Base-by-base conservation (phyloP, 2,329 filamentous ascomycete species). In the Rosellinia necatrix region DNA sequence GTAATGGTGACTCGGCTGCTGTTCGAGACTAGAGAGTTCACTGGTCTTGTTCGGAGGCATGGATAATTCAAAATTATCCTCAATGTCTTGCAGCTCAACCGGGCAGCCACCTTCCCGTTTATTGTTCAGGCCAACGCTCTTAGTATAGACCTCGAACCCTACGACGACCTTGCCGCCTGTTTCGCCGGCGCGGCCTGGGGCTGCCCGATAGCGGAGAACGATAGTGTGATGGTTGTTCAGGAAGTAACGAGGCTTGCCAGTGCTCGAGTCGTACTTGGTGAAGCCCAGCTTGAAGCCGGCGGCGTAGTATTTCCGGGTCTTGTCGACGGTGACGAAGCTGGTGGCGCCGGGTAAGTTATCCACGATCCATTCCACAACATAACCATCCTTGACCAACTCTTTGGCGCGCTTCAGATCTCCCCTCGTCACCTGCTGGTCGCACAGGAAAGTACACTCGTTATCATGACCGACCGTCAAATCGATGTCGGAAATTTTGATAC, bases 321-420 rank as follows among this genome's bases (percentile, higher is more conserved):
- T 91, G 72, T 96, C 91, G 30, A 90, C 88, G 0, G 90, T 93
- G 24, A 94, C 88, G 68, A 96, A 96, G 71, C 88, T 92, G 7
- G 91, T 96, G 30, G 91, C 91, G 6, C 91, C 91, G 1, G 92
- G 91, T 8, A 96, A 79, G 67, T 96, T 96, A 72, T 96, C 91
- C 61, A 94, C 89, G 64, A 96, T 96, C 92, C 91, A 96, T 73
- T 96, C 91, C 2, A 87, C 87, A n/a, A 94, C 86, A 71, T 94
- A 96, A 30, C 89, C 90, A 49, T 92, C 83, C 58, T 82, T 82
- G 34, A 96, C 87, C 67, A 96, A 75, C 59, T 92, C 79, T 64
- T 82, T 83, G 4, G 89, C 88, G 69, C 85, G 83, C 64, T 82
- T 80, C 55, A 96, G 72, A 42, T 87, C 88, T 41, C 79, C 78